Base-by-base conservation (phyloP, 495 filamentous ascomycete species). In the Aspergillus taichungensis region DNA sequence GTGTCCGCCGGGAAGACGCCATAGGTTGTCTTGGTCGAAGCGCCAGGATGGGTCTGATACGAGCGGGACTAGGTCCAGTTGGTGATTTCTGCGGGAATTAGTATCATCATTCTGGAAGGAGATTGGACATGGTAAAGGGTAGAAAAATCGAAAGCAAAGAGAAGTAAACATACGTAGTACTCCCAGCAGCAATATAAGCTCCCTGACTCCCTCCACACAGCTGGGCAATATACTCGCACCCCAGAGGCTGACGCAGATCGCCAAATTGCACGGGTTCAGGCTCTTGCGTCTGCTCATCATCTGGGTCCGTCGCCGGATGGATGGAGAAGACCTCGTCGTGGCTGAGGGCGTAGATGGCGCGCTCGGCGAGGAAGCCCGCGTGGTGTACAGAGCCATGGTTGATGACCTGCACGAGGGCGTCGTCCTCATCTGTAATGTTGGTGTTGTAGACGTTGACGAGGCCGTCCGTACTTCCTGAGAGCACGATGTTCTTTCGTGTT, bases 381-480 rank as follows among this genome's bases (percentile, higher is more conserved):
- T 83, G 86, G 61, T 94, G 87, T 31, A 98, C 79, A 2, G 88
- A 91, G 50, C 72, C 80, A 61, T 92, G 87, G 67, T 98, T 96
- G 63, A 94, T 82, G 9, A 92, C 84, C 57, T 89, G 85, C 31
- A 84, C 67, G 6, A 95, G 68, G 0, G 89, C 85, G 13, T 95
- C 88, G 57, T 96, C 88, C 57, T 94, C 88, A 54, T 90, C 87
- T 18, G 75, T 57, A 32, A 87, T 76, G 13, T 68, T 72, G 10
- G 77, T 82, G 59, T 96, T 80, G 66, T 85, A 94, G 38, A 95
- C 68, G 55, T 89, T 94, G 43, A 96, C 75, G 0, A 96, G 77
- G 10, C 86, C 86, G 68, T 98, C 92, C n/a, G 88, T 95, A 42
- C 85, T 89, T 47, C 88, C 88, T 29, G 87, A 89, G 13, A 95